phyloP scores from a whole-genome alignment of 1,139 yeast genomes.

The Taphrina communis region DNA sequence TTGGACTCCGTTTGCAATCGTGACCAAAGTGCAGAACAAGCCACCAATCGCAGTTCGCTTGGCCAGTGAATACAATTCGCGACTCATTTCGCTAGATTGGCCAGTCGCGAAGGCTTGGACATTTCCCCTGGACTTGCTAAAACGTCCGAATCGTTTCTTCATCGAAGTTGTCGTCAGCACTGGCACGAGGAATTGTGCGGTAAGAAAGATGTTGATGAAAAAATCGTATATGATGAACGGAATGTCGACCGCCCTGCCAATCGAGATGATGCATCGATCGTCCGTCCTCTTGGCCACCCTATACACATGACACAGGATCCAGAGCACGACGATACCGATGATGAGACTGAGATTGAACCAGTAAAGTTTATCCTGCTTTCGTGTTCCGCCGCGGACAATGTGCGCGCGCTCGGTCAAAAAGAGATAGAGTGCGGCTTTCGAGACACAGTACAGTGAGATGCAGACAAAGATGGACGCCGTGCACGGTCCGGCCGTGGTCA shows the following conservation, averaged over 20 bases:
- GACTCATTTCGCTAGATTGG: not conserved
- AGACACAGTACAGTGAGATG: slow-evolving; percentile 3
- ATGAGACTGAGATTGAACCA: slow-evolving; percentile 11
- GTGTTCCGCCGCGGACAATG: slow-evolving; percentile 11
- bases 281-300: slow-evolving; percentile 3
- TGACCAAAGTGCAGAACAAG: slow-evolving; percentile 11
- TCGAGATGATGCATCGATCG: slow-evolving; percentile 7
- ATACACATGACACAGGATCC: slow-evolving; percentile 11
- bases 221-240: slow-evolving; percentile 8
- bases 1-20: slow-evolving; percentile 6
- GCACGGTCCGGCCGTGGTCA: slow-evolving; percentile 4
- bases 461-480: slow-evolving; percentile 11
- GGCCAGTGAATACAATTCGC: slow-evolving; percentile 6
- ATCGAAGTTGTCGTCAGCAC: not conserved
- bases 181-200: slow-evolving; percentile 5
- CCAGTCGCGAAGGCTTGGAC: not conserved
- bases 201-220: slow-evolving; percentile 9
- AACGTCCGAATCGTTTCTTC: not conserved
- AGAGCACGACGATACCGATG: slow-evolving; percentile 3
- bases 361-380: slow-evolving; percentile 4
- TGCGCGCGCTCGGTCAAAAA: slow-evolving; percentile 12
- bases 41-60: slow-evolving; percentile 1
- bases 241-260: slow-evolving; percentile 6
- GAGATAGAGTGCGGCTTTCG: slow-evolving; percentile 4
- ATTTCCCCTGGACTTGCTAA: not conserved